Conservation (phyloP, 495 filamentous ascomycete species). For the Penicillium atrosanguineum region DNA sequence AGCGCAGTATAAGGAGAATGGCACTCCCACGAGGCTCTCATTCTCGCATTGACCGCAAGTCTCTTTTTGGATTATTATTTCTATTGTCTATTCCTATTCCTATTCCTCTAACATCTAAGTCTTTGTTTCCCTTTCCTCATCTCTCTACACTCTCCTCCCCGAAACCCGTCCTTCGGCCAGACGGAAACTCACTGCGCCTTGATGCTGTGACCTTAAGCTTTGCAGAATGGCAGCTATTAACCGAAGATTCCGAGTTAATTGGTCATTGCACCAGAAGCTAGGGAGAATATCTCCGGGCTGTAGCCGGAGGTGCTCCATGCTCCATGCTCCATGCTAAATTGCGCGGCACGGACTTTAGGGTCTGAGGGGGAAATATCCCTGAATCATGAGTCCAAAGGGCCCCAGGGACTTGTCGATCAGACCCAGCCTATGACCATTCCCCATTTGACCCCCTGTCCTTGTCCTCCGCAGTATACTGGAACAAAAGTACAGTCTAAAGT, state of each 20-base stretch:
- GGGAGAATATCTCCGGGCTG: neutral
- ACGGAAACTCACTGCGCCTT: neutral
- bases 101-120: neutral
- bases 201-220: neutral
- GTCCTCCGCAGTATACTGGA: too few species aligned
- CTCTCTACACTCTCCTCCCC: too few species aligned
- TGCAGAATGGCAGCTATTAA: neutral
- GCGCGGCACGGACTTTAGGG: slow-evolving; percentile 5
- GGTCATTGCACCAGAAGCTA: neutral
- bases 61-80: neutral
- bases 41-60: slow-evolving; percentile 10
- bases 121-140: neutral
- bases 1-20: slow-evolving; percentile 8
- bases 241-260: slow-evolving; percentile 14
- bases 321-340: slow-evolving; percentile 1
- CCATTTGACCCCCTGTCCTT: neutral
- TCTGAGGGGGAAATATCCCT: slow-evolving; percentile 1
- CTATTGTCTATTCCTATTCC: neutral
- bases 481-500: neutral
- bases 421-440: neutral
- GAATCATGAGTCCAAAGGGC: slow-evolving; percentile 17
- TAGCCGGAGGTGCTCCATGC: neutral
- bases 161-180: neutral
- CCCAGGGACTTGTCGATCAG: slow-evolving; percentile 14
- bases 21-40: neutral